These are phyloP conservation scores for Moesziomyces sp. DNA, from an alignment of 1,284 basidiomycete species.

Conservation along the genomic window DNA sequence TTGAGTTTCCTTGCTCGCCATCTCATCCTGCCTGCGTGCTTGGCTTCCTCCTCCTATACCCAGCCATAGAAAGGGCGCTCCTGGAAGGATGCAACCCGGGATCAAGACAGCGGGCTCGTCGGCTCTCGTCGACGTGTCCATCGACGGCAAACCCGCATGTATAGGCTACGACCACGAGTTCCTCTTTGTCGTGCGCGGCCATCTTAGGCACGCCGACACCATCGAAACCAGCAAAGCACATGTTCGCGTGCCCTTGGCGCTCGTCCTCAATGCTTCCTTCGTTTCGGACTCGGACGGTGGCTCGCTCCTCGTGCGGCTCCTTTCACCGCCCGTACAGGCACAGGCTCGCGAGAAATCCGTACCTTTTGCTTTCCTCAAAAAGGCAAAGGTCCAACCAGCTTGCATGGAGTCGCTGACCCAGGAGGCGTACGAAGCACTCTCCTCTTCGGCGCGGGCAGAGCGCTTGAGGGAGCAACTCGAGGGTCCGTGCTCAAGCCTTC, in stretches of 20 bases:
- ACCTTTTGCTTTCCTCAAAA: conserved; percentile 40
- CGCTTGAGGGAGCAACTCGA: conserved; percentile 45
- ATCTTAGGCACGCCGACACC: conserved; percentile 11
- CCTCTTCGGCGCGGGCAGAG: conserved; percentile 16
- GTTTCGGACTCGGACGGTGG: conserved; percentile 62
- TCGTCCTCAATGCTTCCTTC: conserved; percentile 57
- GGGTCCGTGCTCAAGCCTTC: conserved; percentile 54
- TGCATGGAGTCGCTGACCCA: conserved; percentile 33
- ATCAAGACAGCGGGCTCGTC: not conserved
- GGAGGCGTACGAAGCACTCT: conserved; percentile 20
- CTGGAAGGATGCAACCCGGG: conserved; percentile 10
- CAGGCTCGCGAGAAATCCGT: conserved; percentile 4
- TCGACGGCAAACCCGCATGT: conserved; percentile 56
- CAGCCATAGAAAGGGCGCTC: too few species aligned
- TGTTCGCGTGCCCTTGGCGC: conserved; percentile 45
- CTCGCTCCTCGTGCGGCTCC: conserved; percentile 55
- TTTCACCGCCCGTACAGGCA: conserved; percentile 47
- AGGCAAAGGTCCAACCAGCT: conserved; percentile 17
- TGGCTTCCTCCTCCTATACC: not conserved
- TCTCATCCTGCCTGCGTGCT: not conserved
- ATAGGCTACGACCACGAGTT: conserved; percentile 54
- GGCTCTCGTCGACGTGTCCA: conserved; percentile 42
- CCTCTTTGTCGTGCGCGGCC: conserved; percentile 48
- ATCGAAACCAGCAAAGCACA: conserved; percentile 28
- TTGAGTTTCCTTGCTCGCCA: not conserved